Evolutionary conservation across 305 asterid genomes (phyloP).

Genomic region (Nicotiana rustica): DNA sequence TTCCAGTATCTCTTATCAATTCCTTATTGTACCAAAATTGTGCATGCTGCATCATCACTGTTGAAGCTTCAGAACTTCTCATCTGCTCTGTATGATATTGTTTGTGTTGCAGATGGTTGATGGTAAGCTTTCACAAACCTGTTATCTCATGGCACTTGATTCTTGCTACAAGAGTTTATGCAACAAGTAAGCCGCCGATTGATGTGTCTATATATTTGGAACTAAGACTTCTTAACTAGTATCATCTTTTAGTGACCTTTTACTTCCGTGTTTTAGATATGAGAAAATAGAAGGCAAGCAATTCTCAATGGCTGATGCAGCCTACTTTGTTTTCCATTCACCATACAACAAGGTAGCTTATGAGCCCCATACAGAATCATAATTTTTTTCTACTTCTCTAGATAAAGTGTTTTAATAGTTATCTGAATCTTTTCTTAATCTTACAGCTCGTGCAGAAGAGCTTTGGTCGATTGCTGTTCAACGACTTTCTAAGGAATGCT

Average conservation of each 20-base stretch:
- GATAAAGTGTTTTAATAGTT: not conserved
- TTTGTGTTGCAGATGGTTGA: constrained; percentile 77
- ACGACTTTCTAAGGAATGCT: constrained; percentile 74
- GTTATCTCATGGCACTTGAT: constrained; percentile 99
- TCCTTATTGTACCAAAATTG: not conserved
- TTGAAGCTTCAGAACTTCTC: not conserved
- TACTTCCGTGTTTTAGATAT: constrained; percentile 53
- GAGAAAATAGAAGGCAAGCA: constrained; percentile 84
- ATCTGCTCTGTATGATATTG: constrained; percentile 20
- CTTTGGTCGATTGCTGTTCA: constrained; percentile 82
- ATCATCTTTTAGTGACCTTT: constrained; percentile 28
- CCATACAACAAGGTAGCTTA: constrained; percentile 93
- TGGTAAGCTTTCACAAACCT: constrained; percentile 99
- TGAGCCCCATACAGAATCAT: not conserved
- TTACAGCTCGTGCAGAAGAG: constrained; percentile 99
- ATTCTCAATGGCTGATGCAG: constrained; percentile 82
- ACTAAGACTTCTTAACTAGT: not conserved
- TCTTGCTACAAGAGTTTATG: constrained; percentile 82
- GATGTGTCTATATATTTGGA: constrained; percentile 32
- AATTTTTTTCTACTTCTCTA: not conserved
- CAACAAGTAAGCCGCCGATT: constrained; percentile 60
- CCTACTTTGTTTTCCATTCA: constrained; percentile 90
- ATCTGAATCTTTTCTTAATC: constrained; percentile 9
- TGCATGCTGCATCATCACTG: constrained; percentile 5
- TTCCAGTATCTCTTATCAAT: constrained; percentile 13